Evolutionary conservation across 108 stramenopile species (phyloP).

Genomic region (Fragilariopsis cylindrus): DNA sequence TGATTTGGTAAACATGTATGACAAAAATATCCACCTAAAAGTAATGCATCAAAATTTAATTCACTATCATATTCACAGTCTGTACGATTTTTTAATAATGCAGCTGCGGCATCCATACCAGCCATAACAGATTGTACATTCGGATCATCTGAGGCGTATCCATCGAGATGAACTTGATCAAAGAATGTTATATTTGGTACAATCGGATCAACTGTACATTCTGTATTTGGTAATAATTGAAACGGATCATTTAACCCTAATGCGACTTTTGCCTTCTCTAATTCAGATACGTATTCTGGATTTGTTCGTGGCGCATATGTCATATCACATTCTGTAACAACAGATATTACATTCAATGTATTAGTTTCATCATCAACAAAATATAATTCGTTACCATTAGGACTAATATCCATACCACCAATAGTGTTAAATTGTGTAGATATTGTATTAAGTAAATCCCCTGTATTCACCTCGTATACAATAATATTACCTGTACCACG

Average conservation of each 20-base stretch:
- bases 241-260: slow-evolving; percentile 7
- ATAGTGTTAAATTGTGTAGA: slow-evolving; percentile 36
- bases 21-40: slow-evolving; percentile 57
- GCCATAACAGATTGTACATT: slow-evolving; percentile 46
- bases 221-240: slow-evolving; percentile 19
- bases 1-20: slow-evolving; percentile 40
- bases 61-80: slow-evolving; percentile 49
- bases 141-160: slow-evolving; percentile 47
- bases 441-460: slow-evolving; percentile 28
- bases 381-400: slow-evolving; percentile 19
- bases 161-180: slow-evolving; percentile 52
- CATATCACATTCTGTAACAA: slow-evolving; percentile 11
- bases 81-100: slow-evolving; percentile 42
- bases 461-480: slow-evolving; percentile 40
- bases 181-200: slow-evolving; percentile 42
- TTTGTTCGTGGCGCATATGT: slow-evolving; percentile 14
- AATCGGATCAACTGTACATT: slow-evolving; percentile 27
- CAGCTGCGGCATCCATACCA: slow-evolving; percentile 49
- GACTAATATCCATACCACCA: slow-evolving; percentile 39
- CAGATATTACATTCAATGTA: slow-evolving; percentile 26
- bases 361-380: slow-evolving; percentile 45
- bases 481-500: slow-evolving; percentile 36
- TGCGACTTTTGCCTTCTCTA: neutral
- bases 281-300: slow-evolving; percentile 8
- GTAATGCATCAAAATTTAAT: slow-evolving; percentile 54